These are phyloP conservation scores for Medicago arabica DNA, from an alignment of 306 rosid genomes.

Conservation along the genomic window DNA sequence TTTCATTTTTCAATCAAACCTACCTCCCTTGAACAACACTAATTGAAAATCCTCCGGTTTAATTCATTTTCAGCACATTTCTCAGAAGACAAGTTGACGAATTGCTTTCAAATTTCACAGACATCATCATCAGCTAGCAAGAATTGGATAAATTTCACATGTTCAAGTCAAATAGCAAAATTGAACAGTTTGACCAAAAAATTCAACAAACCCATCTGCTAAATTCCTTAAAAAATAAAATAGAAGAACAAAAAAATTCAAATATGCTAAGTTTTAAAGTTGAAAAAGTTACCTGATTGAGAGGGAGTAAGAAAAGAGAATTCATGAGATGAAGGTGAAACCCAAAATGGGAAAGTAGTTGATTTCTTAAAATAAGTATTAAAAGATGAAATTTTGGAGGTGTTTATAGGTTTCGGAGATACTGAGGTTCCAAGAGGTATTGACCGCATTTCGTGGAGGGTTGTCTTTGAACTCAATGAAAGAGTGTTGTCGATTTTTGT, in stretches of 20 bases:
- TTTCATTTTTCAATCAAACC: conserved; percentile 19
- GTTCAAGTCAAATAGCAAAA: background rate
- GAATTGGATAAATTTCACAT: conserved; percentile 22
- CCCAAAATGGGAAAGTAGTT: conserved; percentile 48
- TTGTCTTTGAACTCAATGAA: conserved; percentile 24
- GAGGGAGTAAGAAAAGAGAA: conserved; percentile 53
- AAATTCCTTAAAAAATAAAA: conserved; percentile 21
- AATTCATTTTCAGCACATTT: conserved; percentile 19
- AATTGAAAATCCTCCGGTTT: conserved; percentile 7
- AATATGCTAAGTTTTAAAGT: background rate
- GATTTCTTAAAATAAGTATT: conserved; percentile 51
- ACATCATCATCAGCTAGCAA: conserved; percentile 25
- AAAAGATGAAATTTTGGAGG: conserved; percentile 49
- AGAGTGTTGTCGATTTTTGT: background rate
- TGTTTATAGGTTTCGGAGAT: conserved; percentile 59
- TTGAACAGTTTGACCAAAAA: conserved; percentile 35
- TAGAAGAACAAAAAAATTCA: too few relatives aligned
- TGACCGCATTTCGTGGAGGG: conserved; percentile 75
- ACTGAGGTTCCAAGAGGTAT: conserved; percentile 71
- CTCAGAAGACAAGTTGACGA: conserved; percentile 16
- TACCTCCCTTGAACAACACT: conserved; percentile 22
- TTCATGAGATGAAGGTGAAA: conserved; percentile 50
- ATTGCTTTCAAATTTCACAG: conserved; percentile 32
- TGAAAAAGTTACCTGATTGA: conserved; percentile 64
- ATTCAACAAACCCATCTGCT: conserved; percentile 29